These are phyloP conservation scores for Mortierella sp. DNA, from an alignment of 371 early-diverging fungal species.

Conservation along the genomic window DNA sequence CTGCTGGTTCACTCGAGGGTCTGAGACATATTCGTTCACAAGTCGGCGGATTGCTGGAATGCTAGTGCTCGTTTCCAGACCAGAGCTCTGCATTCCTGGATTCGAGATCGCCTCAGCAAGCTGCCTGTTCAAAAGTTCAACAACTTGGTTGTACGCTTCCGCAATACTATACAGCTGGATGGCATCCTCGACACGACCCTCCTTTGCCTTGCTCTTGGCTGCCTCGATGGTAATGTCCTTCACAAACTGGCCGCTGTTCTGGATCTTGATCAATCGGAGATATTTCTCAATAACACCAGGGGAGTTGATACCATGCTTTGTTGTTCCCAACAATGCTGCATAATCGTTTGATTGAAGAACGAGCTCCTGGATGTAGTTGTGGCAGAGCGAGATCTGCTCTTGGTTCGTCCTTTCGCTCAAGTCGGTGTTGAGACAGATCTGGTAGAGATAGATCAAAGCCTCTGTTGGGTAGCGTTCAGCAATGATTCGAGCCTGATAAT, in stretches of 20 bases:
- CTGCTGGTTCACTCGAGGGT: constrained; percentile 53
- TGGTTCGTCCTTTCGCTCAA: constrained; percentile 46
- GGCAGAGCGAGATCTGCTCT: constrained; percentile 56
- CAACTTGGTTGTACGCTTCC: constrained; percentile 80
- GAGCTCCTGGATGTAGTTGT: constrained; percentile 56
- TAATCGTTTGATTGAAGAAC: constrained; percentile 63
- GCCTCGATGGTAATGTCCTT: constrained; percentile 68
- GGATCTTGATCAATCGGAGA: constrained; percentile 66
- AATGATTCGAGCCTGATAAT: constrained; percentile 64
- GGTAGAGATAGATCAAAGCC: constrained; percentile 72
- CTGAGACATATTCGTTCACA: constrained; percentile 57
- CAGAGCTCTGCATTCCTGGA: constrained; percentile 29
- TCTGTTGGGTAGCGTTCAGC: constrained; percentile 62
- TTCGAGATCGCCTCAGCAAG: constrained; percentile 73
- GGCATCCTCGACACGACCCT: constrained; percentile 78
- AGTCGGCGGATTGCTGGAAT: constrained; percentile 51
- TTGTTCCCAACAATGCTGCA: constrained; percentile 65
- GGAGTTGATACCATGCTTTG: constrained; percentile 57
- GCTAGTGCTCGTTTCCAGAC: constrained; percentile 21
- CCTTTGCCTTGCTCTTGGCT: constrained; percentile 74
- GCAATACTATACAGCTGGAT: constrained; percentile 80
- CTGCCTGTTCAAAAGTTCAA: constrained; percentile 78
- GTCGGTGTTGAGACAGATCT: constrained; percentile 66
- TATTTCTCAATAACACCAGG: constrained; percentile 75
- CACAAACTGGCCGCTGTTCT: constrained; percentile 65